phyloP scores from a whole-genome alignment of 352 stramenopile genomes.

The Phytophthora agathidicida region DNA sequence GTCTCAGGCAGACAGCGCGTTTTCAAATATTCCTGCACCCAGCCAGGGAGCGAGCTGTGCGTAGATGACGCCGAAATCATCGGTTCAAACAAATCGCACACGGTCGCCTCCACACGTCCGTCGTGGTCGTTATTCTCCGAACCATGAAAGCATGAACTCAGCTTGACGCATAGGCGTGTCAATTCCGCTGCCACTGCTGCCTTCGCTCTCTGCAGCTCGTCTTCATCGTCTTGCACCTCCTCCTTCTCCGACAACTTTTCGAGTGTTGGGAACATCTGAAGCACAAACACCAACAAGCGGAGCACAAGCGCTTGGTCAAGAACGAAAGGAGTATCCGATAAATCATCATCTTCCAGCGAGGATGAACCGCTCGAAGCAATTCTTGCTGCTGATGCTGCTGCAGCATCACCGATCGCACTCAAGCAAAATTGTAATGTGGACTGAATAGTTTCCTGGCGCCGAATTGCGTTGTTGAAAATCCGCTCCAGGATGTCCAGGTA shows the following conservation, averaged over 20 bases:
- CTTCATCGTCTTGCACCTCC: slow-evolving; percentile 76
- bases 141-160: slow-evolving; percentile 47
- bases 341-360: slow-evolving; percentile 1
- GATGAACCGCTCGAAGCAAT: slow-evolving; percentile 34
- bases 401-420: slow-evolving; percentile 49
- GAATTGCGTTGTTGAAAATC: slow-evolving; percentile 59
- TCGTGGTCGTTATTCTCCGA: slow-evolving; percentile 14
- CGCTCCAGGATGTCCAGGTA: slow-evolving; percentile 63
- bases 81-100: slow-evolving; percentile 40
- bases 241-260: slow-evolving; percentile 61
- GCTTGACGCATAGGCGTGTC: slow-evolving; percentile 51
- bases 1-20: slow-evolving; percentile 44
- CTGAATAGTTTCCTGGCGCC: slow-evolving; percentile 58
- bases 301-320: slow-evolving; percentile 56
- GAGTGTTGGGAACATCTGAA: slow-evolving; percentile 59
- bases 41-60: slow-evolving; percentile 40
- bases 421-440: slow-evolving; percentile 64
- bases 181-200: slow-evolving; percentile 57
- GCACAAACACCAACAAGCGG: slow-evolving; percentile 65
- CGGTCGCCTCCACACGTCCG: slow-evolving; percentile 18
- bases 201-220: slow-evolving; percentile 54
- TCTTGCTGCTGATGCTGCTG: slow-evolving; percentile 34
- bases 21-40: slow-evolving; percentile 61
- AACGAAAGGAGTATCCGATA: slow-evolving; percentile 24
- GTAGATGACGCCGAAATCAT: slow-evolving; percentile 19